phyloP scores from a whole-genome alignment of 768 basidiomycete genomes.

The Podaxis pistillaris region DNA sequence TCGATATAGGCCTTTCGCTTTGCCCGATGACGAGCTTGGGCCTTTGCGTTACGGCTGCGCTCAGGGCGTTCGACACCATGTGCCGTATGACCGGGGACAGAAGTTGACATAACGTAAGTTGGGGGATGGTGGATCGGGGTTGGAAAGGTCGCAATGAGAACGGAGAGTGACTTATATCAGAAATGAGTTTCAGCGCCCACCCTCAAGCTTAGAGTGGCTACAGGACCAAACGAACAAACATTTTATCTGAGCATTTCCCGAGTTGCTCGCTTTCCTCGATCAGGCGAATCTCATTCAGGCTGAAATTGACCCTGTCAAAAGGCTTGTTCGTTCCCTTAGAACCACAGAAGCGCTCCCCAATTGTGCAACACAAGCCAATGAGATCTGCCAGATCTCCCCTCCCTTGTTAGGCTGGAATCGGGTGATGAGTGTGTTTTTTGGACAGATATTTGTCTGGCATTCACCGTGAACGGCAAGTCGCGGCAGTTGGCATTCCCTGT shows the following conservation, averaged over 20 bases:
- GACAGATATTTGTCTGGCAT: conserved; percentile 16
- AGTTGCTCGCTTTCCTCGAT: conserved; percentile 50
- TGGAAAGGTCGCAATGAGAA: conserved; percentile 33
- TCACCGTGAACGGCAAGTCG: conserved; percentile 29
- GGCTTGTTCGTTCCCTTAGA: conserved; percentile 21
- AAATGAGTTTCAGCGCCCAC: conserved; percentile 32
- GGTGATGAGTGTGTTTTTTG: neutral
- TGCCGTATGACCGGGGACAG: conserved; percentile 54
- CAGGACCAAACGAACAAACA: conserved; percentile 19
- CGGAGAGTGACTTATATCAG: conserved; percentile 40
- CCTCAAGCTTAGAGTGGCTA: conserved; percentile 23
- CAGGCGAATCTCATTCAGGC: conserved; percentile 27
- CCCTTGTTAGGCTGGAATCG: conserved; percentile 15
- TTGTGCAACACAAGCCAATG: neutral
- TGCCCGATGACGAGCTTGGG: conserved; percentile 87
- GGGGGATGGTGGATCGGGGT: conserved; percentile 50
- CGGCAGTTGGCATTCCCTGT: conserved; percentile 32
- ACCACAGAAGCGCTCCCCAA: conserved; percentile 9
- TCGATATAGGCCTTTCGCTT: conserved; percentile 94
- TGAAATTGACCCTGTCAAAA: conserved; percentile 33
- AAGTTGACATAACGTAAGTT: conserved; percentile 60
- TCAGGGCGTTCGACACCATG: conserved; percentile 64
- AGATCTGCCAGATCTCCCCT: conserved; percentile 7
- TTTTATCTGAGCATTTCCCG: conserved; percentile 42
- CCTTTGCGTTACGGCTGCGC: conserved; percentile 84